Evolutionary conservation across 139 green algal genomes (phyloP), one percentile per base, ranked within the genome.

Genomic region (Zygnema circumcarinatum): DNA sequence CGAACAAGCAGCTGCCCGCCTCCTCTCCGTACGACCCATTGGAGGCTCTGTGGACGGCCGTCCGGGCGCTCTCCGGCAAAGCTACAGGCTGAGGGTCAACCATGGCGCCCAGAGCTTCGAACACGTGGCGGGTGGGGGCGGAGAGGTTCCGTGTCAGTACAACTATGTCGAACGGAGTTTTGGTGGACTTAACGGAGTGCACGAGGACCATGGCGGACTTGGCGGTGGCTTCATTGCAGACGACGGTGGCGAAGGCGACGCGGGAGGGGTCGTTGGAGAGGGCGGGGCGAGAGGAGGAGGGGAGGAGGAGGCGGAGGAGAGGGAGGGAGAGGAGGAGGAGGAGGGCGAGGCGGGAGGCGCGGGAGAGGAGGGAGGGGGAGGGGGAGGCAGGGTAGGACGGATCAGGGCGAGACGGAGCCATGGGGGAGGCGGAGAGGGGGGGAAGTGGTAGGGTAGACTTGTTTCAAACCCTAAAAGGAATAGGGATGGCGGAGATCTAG

Each of bases 181-280:
- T 79, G 0, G 79, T 86, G 31, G 11, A 39, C 1, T n/a, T 31
- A 16, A 86, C 29, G 1, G 42, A 79, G 31, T 86, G 79, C n/a
- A 86, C 79, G 1, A 86, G n/a, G 29, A 86, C 79, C 79, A 86
- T 86, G 79, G 79, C 79, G n/a, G 79, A 35, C 31, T 86, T 86
- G 29, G 53, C 20, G 40, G 62, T 67, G 36, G 25, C 25, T 54
- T 86, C 79, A 7, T 39, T 29, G 41, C 79, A 86, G 35, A 86
- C 41, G 25, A 86, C 79, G 11, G 53, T 76, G 2, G 53, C 47
- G 31, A 72, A 86, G 38, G 79, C 79, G 40, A 35, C 79, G 2
- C 38, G 76, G n/a, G n/a, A n/a, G n/a, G n/a, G n/a, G 7, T 62
- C 7, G 16, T 16, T 16, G 16, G 47, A 62, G 16, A 62, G 7